phyloP scores from a whole-genome alignment of 768 basidiomycete species.

The Psilocybe sp. region DNA sequence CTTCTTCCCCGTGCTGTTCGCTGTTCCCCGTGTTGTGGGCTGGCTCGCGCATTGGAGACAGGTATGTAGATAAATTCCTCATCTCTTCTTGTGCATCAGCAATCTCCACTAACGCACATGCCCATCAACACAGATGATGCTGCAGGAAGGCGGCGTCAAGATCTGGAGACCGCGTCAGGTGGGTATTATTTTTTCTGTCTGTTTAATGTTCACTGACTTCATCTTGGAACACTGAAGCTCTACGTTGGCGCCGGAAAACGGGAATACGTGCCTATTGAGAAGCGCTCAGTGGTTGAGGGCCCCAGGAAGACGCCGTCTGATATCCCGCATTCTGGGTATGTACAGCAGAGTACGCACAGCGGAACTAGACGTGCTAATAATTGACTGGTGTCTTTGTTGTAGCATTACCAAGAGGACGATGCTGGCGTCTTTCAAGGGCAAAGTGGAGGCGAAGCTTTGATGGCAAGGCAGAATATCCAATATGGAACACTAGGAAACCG shows the following conservation, averaged over 20 bases:
- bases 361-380: slow-evolving; percentile 36
- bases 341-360: slow-evolving; percentile 14
- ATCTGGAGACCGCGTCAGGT: slow-evolving; percentile 91
- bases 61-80: slow-evolving; percentile 31
- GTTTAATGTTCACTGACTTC: slow-evolving; percentile 8
- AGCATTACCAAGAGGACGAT: slow-evolving; percentile 69
- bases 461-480: not conserved
- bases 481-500: too few relatives aligned
- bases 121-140: slow-evolving; percentile 70
- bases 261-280: slow-evolving; percentile 66
- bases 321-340: slow-evolving; percentile 77
- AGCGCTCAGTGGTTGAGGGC: slow-evolving; percentile 56
- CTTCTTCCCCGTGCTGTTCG: slow-evolving; percentile 93
- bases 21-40: slow-evolving; percentile 87
- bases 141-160: slow-evolving; percentile 85
- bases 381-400: slow-evolving; percentile 16
- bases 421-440: slow-evolving; percentile 48
- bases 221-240: slow-evolving; percentile 40
- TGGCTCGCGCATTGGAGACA: slow-evolving; percentile 94
- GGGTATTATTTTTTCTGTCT: slow-evolving; percentile 13
- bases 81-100: not conserved
- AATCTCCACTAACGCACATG: too few relatives aligned
- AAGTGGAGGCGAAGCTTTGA: slow-evolving; percentile 16
- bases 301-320: slow-evolving; percentile 56
- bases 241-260: slow-evolving; percentile 77